Evolutionary conservation across 192 early-diverging fungal genomes (phyloP).

Genomic region (Lunasporangiospora selenospora): DNA sequence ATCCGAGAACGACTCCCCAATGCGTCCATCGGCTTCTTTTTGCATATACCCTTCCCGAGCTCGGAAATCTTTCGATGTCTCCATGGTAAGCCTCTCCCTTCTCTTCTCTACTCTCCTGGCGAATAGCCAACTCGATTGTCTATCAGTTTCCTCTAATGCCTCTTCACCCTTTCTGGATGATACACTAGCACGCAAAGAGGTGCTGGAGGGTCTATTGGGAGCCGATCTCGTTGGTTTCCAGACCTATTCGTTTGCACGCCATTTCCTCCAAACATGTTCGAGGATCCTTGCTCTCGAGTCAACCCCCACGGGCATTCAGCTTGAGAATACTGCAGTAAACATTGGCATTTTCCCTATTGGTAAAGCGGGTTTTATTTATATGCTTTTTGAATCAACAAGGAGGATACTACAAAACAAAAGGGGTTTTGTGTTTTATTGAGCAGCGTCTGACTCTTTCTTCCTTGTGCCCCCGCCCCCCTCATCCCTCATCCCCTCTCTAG

Average conservation of each 20-base stretch:
- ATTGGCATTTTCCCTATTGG: conserved; percentile 97
- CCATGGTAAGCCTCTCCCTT: conserved; percentile 61
- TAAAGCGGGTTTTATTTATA: not conserved
- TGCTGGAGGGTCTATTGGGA: conserved; percentile 91
- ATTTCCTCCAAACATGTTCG: conserved; percentile 90
- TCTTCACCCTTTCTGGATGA: not conserved
- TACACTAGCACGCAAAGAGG: conserved; percentile 70
- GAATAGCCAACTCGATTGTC: not conserved
- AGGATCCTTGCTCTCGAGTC: conserved; percentile 89
- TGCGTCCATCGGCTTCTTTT: conserved; percentile 94
- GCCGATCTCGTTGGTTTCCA: conserved; percentile 92
- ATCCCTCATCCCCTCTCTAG: conserved; percentile 51
- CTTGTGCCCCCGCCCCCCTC: not conserved
- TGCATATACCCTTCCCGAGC: conserved; percentile 97
- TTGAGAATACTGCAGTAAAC: conserved; percentile 79
- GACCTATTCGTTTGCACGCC: conserved; percentile 92
- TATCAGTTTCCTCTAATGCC: not conserved
- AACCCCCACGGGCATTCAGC: conserved; percentile 83
- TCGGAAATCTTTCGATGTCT: conserved; percentile 95
- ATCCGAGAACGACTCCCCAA: conserved; percentile 82
- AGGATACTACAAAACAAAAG: too few species aligned
- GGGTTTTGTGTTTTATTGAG: too few species aligned
- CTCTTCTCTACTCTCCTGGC: not conserved
- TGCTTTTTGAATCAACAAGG: too few species aligned
- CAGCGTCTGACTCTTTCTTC: not conserved